Percentiles rank a stretch among this genome's conserved stretches.
Conservation (phyloP, 1,284 basidiomycete species). For the Mycena citricolor region DNA sequence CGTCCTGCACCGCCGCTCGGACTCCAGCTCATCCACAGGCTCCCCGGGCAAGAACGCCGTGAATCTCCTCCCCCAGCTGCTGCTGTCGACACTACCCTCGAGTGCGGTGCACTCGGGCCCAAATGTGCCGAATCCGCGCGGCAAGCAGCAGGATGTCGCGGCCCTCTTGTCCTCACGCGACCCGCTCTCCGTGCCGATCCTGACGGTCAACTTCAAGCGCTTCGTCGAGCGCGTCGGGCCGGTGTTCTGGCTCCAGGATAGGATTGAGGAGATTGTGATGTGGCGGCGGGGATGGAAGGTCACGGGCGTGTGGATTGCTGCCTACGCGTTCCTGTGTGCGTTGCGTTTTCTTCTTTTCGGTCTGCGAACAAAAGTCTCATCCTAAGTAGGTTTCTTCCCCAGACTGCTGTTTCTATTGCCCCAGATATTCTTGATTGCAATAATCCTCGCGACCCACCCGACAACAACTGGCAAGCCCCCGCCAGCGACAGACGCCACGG, state of each 20-base stretch:
- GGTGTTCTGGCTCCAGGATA: slow-evolving; percentile 77
- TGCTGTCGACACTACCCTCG: slow-evolving; percentile 30
- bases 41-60: slow-evolving; percentile 34
- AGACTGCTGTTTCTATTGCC: slow-evolving; percentile 64
- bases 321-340: slow-evolving; percentile 71
- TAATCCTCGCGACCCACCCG: slow-evolving; percentile 61
- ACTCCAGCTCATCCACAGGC: slow-evolving; percentile 22
- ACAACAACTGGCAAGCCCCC: slow-evolving; percentile 30
- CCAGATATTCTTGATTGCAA: slow-evolving; percentile 50
- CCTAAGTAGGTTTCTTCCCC: slow-evolving; percentile 61
- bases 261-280: slow-evolving; percentile 69
- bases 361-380: slow-evolving; percentile 1
- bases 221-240: slow-evolving; percentile 68
- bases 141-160: slow-evolving; percentile 24
- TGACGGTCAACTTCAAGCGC: slow-evolving; percentile 69
- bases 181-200: slow-evolving; percentile 69
- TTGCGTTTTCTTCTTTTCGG: slow-evolving; percentile 13
- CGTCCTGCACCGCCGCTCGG: slow-evolving; percentile 26
- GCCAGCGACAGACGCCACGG: slow-evolving; percentile 39
- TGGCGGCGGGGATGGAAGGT: slow-evolving; percentile 71
- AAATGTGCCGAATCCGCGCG: slow-evolving; percentile 16
- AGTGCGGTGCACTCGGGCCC: slow-evolving; percentile 9
- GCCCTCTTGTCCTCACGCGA: slow-evolving; percentile 44
- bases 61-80: slow-evolving; percentile 37
- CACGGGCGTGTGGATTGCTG: slow-evolving; percentile 65